phyloP scores from a whole-genome alignment of 2,329 filamentous ascomycete genomes.

The Colletotrichum sp. region DNA sequence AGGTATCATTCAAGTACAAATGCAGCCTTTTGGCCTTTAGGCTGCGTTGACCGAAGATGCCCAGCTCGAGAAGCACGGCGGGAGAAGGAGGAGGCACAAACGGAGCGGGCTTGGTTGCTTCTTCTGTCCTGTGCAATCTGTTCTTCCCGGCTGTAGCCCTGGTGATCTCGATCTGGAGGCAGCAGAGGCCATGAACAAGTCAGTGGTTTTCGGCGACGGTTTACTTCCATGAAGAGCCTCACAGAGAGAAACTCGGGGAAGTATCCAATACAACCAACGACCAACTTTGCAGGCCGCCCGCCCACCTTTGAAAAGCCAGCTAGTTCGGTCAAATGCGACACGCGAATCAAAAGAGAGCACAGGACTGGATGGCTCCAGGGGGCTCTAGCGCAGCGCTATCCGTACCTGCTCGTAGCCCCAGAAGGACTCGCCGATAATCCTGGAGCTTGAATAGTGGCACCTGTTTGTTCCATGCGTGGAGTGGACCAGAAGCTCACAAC shows the following conservation, averaged over 20 bases:
- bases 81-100: not conserved
- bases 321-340: not conserved
- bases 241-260: not conserved
- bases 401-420: not conserved
- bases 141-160: not conserved
- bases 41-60: not conserved
- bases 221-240: not conserved
- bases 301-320: not conserved
- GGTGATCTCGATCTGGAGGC: not conserved
- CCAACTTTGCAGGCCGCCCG: not conserved
- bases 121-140: not conserved
- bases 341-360: not conserved
- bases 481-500: not conserved
- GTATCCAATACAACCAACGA: not conserved
- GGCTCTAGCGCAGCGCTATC: not conserved
- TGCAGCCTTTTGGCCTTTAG: not conserved
- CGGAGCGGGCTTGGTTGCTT: not conserved
- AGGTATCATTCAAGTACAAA: not conserved
- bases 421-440: constrained; percentile 2
- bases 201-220: not conserved
- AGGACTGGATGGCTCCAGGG: not conserved
- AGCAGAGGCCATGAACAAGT: not conserved
- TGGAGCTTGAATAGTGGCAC: constrained; percentile 15
- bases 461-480: not conserved
- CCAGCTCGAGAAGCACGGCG: not conserved